Evolutionary conservation across 768 basidiomycete species (phyloP), one percentile per base, ranked within the genome.

Genomic region (Termitomyces sp.): DNA sequence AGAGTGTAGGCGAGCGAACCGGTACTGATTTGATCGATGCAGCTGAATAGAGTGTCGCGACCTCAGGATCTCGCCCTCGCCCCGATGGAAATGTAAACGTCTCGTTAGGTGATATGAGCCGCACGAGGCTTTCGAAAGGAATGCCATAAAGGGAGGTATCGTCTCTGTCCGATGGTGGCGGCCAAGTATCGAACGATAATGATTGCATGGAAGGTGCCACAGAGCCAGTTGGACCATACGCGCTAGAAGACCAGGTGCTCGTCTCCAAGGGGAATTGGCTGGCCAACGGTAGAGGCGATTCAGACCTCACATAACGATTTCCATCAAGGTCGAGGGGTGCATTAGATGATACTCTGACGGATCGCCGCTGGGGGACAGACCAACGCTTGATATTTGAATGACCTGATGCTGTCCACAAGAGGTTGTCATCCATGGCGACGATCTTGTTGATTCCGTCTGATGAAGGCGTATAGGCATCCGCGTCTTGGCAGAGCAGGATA

Each of bases 331-430:
- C 63, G 10, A 53, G 35, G 3, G 55, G 46, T 6, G 41, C 60
- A 19, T 64, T 58, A 5, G 61, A 58, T 15, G 63, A 59, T n/a
- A 68, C 65, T 47, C 82, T 67, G 30, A 69, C 61, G 14, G 74
- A 60, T 42, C 78, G 71, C 47, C 79, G 71, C 52, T 75, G 68
- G 7, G 90, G 87, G 0, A 91, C 82, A 42, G 74, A 77, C 95
- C 94, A 98, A 23, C 94, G 79, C 64, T 79, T 86, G 63, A 98
- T 79, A 52, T 79, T 87, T 7, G 93, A 93, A 44, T 78, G 84
- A 7, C 91, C 89, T 1, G 87, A 87, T 0, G 94, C 93, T 0
- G 94, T 92, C 95, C 95, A 98, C 3, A 98, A 78, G 37, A 87
- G 77, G 52, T 82, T 79, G 64, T 97, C 91, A 63, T 94, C 91